These are phyloP conservation scores for Xylariales sp. DNA, from an alignment of 2,329 filamentous ascomycete species.

Conservation along the genomic window DNA sequence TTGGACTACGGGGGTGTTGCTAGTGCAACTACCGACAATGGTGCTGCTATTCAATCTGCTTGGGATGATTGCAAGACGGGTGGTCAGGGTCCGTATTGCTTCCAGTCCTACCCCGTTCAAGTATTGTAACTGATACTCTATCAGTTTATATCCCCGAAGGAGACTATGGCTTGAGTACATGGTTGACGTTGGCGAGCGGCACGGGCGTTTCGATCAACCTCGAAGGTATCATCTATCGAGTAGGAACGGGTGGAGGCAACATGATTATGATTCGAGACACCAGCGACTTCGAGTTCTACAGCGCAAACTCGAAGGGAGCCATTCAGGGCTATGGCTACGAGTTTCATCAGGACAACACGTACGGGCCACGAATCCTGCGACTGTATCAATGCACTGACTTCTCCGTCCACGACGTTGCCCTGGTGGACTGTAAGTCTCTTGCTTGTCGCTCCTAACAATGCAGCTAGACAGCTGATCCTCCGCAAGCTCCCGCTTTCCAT, in stretches of 20 bases:
- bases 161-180: slow-evolving; percentile 15
- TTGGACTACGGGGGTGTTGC: slow-evolving; percentile 44
- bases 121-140: too few relatives aligned
- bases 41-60: slow-evolving; percentile 21
- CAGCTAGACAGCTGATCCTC: too few relatives aligned
- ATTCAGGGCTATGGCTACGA: slow-evolving; percentile 45
- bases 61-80: slow-evolving; percentile 38
- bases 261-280: slow-evolving; percentile 15
- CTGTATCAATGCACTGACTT: slow-evolving; percentile 38
- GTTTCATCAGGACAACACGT: slow-evolving; percentile 29
- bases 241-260: slow-evolving; percentile 14
- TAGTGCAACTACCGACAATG: slow-evolving; percentile 39
- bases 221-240: slow-evolving; percentile 28
- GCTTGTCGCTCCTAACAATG: not conserved
- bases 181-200: slow-evolving; percentile 11
- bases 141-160: slow-evolving; percentile 14
- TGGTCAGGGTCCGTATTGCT: slow-evolving; percentile 31
- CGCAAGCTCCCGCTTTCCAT: slow-evolving; percentile 36
- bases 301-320: slow-evolving; percentile 34
- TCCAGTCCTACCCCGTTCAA: too few relatives aligned
- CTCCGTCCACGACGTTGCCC: slow-evolving; percentile 40
- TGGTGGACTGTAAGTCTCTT: slow-evolving; percentile 36
- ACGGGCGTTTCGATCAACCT: slow-evolving; percentile 28
- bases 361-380: slow-evolving; percentile 39
- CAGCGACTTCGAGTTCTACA: slow-evolving; percentile 44